Base-by-base conservation (phyloP, 345 rosid genomes). In the Lepidium aucheri region DNA sequence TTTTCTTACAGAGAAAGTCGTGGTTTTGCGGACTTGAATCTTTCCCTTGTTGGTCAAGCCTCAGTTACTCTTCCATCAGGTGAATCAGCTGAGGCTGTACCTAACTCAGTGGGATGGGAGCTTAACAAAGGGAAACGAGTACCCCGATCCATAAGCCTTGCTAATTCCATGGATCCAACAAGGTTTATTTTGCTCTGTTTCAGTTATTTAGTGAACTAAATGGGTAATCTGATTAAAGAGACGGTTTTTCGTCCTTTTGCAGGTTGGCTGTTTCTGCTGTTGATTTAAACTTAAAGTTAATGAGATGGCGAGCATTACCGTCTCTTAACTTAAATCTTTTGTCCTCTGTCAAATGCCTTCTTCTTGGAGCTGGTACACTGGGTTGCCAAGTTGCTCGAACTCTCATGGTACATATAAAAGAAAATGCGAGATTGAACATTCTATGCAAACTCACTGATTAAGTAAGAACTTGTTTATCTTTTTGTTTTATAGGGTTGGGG, bases 381-480 rank as follows among this genome's bases (percentile, higher is more conserved):
- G 97, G 99, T 41, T 94, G 99, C 76, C 92, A 94, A 78, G 99
- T 90, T 72, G 90, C 97, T 32, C 95, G 99, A 43, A 88, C 84
- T 82, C 95, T 94, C 58, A 78, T 88, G 97, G 99, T 90, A 75
- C 22, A 86, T 74, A 33, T 66, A 56, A 12, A 39, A 13, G 53
- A 33, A 28, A 41, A 17, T 34, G 8, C 39, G 9, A 9, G 59
- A 67, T 53, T 52, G 40, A 43, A 55, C 38, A 30, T 14, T 45
- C 14, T 44, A n/a, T 11, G 33, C 24, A 46, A 41, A 53, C 38
- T 39, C 61, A 74, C 76, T 16, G 38, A 26, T n/a, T 33, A 10
- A 30, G 42, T 36, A 73, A 70, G 38, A 66, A 57, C 33, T 10
- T 73, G 4, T 55, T n/a, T 47, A 15, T 44, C 8, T 35, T 55